A percentile compares a stretch with the other conserved stretches of the same genome.
These are phyloP conservation scores for Trichomonascaceae sp. DNA, from an alignment of 1,139 yeast genomes.

Conservation along the genomic window DNA sequence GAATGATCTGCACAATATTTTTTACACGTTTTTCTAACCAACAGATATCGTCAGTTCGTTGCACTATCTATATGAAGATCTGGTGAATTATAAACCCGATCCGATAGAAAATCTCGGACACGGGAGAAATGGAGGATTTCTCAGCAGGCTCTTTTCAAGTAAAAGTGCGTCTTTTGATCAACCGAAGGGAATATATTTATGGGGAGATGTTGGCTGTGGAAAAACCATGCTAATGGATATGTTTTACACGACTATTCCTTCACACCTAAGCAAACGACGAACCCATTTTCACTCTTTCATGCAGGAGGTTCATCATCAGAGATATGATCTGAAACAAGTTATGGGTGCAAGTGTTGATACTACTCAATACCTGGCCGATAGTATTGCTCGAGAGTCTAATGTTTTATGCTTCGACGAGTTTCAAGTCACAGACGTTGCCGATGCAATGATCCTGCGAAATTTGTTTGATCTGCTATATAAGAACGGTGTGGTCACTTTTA, in stretches of 20 bases:
- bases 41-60: conserved; percentile 23
- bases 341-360: conserved; percentile 72
- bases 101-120: conserved; percentile 4
- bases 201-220: conserved; percentile 98
- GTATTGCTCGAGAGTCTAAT: conserved; percentile 68
- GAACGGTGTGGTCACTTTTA: conserved; percentile 81
- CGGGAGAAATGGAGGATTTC: conserved; percentile 1
- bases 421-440: conserved; percentile 91
- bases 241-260: conserved; percentile 77
- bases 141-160: conserved; percentile 6
- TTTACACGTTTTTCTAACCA: neutral
- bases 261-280: conserved; percentile 66
- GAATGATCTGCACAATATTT: neutral
- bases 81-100: conserved; percentile 23
- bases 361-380: conserved; percentile 77
- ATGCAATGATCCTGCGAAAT: conserved; percentile 89
- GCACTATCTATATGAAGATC: conserved; percentile 23
- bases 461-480: conserved; percentile 55
- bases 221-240: conserved; percentile 97
- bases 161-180: conserved; percentile 13
- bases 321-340: conserved; percentile 63
- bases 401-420: conserved; percentile 92
- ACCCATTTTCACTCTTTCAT: conserved; percentile 95
- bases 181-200: conserved; percentile 81
- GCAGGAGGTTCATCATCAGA: conserved; percentile 86